Conservation (phyloP, 805 yeast species). For the Brettanomyces nanus region DNA sequence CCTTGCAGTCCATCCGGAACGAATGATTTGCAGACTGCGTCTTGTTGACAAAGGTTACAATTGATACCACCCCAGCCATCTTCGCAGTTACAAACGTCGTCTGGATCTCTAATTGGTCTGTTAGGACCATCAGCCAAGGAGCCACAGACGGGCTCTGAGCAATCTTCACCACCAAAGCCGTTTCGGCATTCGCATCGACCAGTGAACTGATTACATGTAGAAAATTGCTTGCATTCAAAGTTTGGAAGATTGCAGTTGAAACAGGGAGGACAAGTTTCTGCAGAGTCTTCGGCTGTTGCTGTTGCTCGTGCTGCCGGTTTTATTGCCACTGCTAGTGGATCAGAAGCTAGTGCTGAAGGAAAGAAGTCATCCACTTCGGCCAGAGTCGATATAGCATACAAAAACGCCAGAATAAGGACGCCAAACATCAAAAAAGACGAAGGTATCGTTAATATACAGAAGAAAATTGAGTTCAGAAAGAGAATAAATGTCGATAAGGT, state of each 20-base stretch:
- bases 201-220: constrained; percentile 76
- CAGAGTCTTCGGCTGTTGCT: neutral
- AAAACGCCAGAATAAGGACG: too few relatives aligned
- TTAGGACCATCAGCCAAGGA: constrained; percentile 50
- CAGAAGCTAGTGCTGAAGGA: neutral
- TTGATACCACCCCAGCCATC: constrained; percentile 93
- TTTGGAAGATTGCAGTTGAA: constrained; percentile 93
- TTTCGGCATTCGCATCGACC: constrained; percentile 89
- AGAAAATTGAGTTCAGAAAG: too few relatives aligned
- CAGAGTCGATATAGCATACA: too few relatives aligned
- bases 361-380: too few relatives aligned
- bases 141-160: constrained; percentile 85
- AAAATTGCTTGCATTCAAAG: constrained; percentile 83
- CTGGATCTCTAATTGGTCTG: constrained; percentile 54
- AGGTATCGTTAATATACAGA: too few relatives aligned
- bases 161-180: constrained; percentile 93
- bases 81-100: constrained; percentile 60
- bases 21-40: constrained; percentile 73
- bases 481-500: too few relatives aligned
- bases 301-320: too few relatives aligned
- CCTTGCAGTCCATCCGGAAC: constrained; percentile 81
- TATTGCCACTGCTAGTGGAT: neutral
- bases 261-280: constrained; percentile 72
- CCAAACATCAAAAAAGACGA: too few relatives aligned
- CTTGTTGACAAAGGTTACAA: constrained; percentile 75